Conservation (phyloP, 768 basidiomycete genomes). For the Pulveroboletus frians region DNA sequence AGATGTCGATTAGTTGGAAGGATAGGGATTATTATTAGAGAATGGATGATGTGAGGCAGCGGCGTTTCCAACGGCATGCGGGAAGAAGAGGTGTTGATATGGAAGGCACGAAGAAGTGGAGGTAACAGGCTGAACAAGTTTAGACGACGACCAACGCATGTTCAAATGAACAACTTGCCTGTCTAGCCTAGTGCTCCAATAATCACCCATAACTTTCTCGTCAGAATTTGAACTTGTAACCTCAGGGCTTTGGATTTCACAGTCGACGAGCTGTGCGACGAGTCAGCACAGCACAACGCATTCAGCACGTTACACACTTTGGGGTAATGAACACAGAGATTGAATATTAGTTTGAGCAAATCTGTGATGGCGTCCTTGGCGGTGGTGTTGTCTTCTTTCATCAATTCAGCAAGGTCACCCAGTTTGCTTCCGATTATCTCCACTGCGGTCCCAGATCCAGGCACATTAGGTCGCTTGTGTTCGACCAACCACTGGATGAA, state of each 20-base stretch:
- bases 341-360: conserved; percentile 79
- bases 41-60: conserved; percentile 76
- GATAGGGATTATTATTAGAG: conserved; percentile 75
- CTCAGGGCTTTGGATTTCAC: conserved; percentile 38
- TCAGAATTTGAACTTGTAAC: conserved; percentile 15
- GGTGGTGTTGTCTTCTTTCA: conserved; percentile 40
- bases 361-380: conserved; percentile 73
- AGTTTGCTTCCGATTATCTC: conserved; percentile 60
- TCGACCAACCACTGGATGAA: conserved; percentile 61
- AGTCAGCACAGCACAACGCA: neutral
- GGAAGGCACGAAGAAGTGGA: conserved; percentile 66
- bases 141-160: neutral
- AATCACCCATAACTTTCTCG: conserved; percentile 61
- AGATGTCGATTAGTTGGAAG: conserved; percentile 45
- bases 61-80: conserved; percentile 66
- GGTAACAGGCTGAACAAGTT: conserved; percentile 47
- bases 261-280: conserved; percentile 33
- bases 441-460: conserved; percentile 41
- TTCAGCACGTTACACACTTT: conserved; percentile 40
- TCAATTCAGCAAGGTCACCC: conserved; percentile 46
- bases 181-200: conserved; percentile 71
- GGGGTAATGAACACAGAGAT: conserved; percentile 76
- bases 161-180: conserved; percentile 40
- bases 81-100: conserved; percentile 56
- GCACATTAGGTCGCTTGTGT: conserved; percentile 46